Percentiles rank a stretch among this genome's conserved stretches.
phyloP scores from a whole-genome alignment of 805 yeast genomes.

The Barnettozyma sp. region DNA sequence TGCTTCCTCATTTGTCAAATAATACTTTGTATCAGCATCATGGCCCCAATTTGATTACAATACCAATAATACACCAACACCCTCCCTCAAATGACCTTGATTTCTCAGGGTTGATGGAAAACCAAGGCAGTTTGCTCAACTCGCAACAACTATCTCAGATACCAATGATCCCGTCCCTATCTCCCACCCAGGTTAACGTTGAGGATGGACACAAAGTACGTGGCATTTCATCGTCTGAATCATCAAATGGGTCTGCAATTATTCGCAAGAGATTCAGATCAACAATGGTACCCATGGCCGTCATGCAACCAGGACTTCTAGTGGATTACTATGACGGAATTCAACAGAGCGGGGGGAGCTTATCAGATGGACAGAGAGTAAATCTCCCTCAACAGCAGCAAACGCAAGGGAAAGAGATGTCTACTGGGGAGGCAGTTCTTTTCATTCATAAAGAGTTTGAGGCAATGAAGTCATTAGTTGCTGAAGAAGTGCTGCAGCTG shows the following conservation, averaged over 20 bases:
- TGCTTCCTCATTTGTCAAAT: conserved; percentile 1
- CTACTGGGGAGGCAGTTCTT: conserved; percentile 21
- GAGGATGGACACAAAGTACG: background rate
- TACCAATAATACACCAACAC: conserved; percentile 3
- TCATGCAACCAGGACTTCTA: conserved; percentile 10
- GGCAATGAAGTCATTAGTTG: conserved; percentile 17
- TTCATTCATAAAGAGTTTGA: conserved; percentile 20
- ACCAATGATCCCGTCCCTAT: conserved; percentile 4
- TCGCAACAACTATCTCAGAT: conserved; percentile 7
- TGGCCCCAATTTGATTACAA: conserved; percentile 5
- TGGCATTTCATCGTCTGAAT: conserved; percentile 3
- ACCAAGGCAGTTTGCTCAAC: conserved; percentile 1
- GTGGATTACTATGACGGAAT: conserved; percentile 8
- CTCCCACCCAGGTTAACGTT: conserved; percentile 3
- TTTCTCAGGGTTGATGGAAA: conserved; percentile 8
- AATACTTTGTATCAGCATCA: conserved; percentile 2
- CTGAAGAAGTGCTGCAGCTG: conserved; percentile 17
- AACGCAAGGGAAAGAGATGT: conserved; percentile 2
- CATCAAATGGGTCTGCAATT: background rate
- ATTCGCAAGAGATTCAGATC: conserved; percentile 4
- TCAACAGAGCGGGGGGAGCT: conserved; percentile 1
- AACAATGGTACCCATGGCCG: conserved; percentile 6
- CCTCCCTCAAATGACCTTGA: conserved; percentile 6
- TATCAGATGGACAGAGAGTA: background rate
- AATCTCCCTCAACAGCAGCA: background rate